Base-by-base conservation (phyloP, 2,329 filamentous ascomycete genomes). In the Fusarium foetens region DNA sequence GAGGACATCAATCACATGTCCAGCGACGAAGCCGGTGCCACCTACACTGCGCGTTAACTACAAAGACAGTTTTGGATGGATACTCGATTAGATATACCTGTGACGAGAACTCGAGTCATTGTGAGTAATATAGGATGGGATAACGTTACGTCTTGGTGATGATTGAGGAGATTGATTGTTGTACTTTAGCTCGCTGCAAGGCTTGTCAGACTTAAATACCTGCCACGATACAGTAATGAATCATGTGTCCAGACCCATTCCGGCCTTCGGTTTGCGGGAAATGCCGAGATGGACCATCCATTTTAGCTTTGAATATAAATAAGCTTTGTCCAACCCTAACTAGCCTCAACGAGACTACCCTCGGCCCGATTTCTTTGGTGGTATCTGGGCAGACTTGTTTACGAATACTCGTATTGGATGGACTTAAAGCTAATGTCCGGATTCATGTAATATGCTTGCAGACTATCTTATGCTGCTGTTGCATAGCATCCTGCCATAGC, bases 61-160 rank as follows among this genome's bases (percentile, higher is more conserved):
- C 19, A n/a, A 45, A 19, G 25, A 4, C 0, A 13, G 5, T 16
- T 21, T 14, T 21, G 6, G 17, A 9, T 13, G 12, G 13, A 45
- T 21, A 21, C 10, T 19, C 0, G 2, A 25, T 12, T 8, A 25
- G 23, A 27, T 19, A 21, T 9, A 45, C 23, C 42, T 46, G 25
- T 46, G 8, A 46, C 19, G 6, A 46, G 43, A 46, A 46, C 6
- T 16, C 43, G 43, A 46, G 43, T 46, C 43, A 29, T 29, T 46
- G 6, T 29, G 3, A 29, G 4, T n/a, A 13, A 46, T n/a, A 13
- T 41, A 6, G 12, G 13, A 21, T 13, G 13, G 8, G 12, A 11
- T 29, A 27, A 29, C 3, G 1, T 10, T 29, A 2, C 6, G 16
- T 3, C 8, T n/a, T 21, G 3, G 25, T n/a, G 25, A 7, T 16